Conservation (phyloP, 2,329 filamentous ascomycete species). For the Stylonectria norvegica region DNA sequence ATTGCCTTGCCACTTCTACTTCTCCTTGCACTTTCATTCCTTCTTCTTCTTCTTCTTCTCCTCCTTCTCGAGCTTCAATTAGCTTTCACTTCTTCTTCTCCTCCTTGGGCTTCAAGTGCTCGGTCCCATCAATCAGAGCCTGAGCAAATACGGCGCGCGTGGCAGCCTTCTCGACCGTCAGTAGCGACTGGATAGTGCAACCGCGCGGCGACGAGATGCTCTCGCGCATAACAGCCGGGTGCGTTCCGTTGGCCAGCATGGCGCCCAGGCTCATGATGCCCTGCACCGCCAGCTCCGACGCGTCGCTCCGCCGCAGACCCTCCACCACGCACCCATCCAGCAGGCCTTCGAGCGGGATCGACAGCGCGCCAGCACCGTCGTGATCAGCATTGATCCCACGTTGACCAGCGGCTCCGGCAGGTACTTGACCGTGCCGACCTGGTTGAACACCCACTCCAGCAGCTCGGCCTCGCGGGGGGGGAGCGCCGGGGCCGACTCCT, state of each 20-base stretch:
- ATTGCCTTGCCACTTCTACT: too few species aligned
- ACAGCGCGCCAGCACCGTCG: slow-evolving; percentile 1
- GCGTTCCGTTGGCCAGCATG: slow-evolving; percentile 1
- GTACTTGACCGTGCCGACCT: slow-evolving; percentile 2
- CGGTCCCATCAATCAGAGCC: slow-evolving; percentile 1
- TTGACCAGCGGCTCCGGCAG: neutral
- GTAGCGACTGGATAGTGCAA: slow-evolving; percentile 7
- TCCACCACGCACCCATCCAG: slow-evolving; percentile 3
- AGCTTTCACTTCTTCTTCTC: too few species aligned
- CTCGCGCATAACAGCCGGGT: slow-evolving; percentile 6
- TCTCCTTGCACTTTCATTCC: too few species aligned
- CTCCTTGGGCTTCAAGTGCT: slow-evolving; percentile 3
- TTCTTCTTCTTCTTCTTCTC: too few species aligned
- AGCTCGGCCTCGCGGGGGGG: neutral
- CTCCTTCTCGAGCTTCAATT: too few species aligned
- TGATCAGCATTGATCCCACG: slow-evolving; percentile 1
- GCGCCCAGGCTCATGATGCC: slow-evolving; percentile 1
- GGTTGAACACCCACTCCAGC: slow-evolving; percentile 4
- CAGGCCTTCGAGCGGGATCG: slow-evolving; percentile 4
- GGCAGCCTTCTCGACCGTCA: slow-evolving; percentile 2
- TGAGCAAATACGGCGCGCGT: slow-evolving; percentile 2
- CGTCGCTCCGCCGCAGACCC: slow-evolving; percentile 1
- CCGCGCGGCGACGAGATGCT: slow-evolving; percentile 5
- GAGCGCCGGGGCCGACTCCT: neutral
- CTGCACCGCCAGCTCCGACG: slow-evolving; percentile 4